Evolutionary conservation across 2,329 filamentous ascomycete genomes (phyloP).

Genomic region (Tolypocladium ovalisporum): DNA sequence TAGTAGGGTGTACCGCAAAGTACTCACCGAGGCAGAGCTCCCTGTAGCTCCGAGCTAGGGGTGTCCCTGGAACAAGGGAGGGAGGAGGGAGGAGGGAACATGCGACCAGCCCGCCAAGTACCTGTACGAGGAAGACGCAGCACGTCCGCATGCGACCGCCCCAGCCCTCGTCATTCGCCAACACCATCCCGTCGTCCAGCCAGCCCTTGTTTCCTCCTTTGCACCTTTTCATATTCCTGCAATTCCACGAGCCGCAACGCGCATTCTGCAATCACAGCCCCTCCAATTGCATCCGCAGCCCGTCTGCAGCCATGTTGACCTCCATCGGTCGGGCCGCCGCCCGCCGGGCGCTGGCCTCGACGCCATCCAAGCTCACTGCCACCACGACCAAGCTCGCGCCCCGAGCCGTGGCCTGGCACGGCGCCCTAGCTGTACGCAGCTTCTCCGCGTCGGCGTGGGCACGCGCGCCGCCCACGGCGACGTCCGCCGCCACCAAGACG

Average conservation of each 20-base stretch:
- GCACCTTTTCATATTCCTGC: background rate
- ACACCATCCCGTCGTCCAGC: conserved; percentile 2
- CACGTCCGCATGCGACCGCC: conserved; percentile 1
- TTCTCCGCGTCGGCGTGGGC: conserved; percentile 20
- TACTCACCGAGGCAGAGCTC: background rate
- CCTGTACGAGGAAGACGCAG: too few relatives aligned
- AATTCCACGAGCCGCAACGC: background rate
- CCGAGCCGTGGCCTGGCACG: conserved; percentile 1
- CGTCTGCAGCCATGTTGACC: conserved; percentile 26
- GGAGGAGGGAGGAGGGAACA: background rate
- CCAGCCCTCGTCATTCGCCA: conserved; percentile 7
- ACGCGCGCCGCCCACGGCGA: conserved; percentile 13
- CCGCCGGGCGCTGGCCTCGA: conserved; percentile 19
- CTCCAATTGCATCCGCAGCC: background rate
- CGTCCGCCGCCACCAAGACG: conserved; percentile 8
- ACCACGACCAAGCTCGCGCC: conserved; percentile 10
- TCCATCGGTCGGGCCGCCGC: conserved; percentile 27
- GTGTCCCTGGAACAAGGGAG: background rate
- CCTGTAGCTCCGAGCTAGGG: background rate
- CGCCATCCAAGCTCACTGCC: conserved; percentile 11
- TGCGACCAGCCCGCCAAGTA: too few relatives aligned
- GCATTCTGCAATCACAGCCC: background rate
- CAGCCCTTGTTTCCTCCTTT: background rate
- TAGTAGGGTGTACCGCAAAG: background rate
- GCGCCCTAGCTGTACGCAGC: conserved; percentile 13